These are phyloP conservation scores for Pascua sp. DNA, from an alignment of 1,284 basidiomycete species.

Conservation along the genomic window DNA sequence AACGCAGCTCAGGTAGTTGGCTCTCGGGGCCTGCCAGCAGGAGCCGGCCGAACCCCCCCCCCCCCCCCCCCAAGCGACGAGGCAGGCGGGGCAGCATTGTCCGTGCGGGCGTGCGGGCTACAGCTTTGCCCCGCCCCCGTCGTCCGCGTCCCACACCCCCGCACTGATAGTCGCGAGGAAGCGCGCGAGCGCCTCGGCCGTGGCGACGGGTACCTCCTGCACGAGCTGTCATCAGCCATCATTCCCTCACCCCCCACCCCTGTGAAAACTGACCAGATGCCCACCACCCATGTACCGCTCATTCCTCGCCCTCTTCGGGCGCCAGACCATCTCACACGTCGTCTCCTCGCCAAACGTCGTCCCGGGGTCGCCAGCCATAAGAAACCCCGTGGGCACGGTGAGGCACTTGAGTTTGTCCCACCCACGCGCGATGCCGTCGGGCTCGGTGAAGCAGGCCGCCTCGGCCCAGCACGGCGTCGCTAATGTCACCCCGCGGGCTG, in stretches of 20 bases:
- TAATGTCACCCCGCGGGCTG: conserved; percentile 24
- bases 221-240: conserved; percentile 23
- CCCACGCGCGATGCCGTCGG: conserved; percentile 26
- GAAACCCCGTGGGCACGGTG: conserved; percentile 32
- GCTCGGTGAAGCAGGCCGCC: conserved; percentile 33
- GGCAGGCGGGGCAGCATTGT: too few species aligned
- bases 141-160: conserved; percentile 11
- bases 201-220: conserved; percentile 35
- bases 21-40: too few species aligned
- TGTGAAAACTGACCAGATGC: conserved; percentile 30
- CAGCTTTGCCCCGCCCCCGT: conserved; percentile 3
- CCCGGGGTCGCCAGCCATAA: conserved; percentile 19
- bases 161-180: conserved; percentile 24
- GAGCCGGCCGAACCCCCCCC: background rate
- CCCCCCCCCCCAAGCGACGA: too few species aligned
- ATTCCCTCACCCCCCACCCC: background rate
- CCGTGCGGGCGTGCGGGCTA: too few species aligned
- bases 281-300: conserved; percentile 34
- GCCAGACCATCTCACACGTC: conserved; percentile 37
- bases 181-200: conserved; percentile 33
- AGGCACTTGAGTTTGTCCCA: conserved; percentile 35
- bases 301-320: conserved; percentile 25
- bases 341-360: conserved; percentile 28
- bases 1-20: too few species aligned
- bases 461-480: conserved; percentile 36